phyloP scores from a whole-genome alignment of 345 rosid genomes.

The Hibiscus syriacus region DNA sequence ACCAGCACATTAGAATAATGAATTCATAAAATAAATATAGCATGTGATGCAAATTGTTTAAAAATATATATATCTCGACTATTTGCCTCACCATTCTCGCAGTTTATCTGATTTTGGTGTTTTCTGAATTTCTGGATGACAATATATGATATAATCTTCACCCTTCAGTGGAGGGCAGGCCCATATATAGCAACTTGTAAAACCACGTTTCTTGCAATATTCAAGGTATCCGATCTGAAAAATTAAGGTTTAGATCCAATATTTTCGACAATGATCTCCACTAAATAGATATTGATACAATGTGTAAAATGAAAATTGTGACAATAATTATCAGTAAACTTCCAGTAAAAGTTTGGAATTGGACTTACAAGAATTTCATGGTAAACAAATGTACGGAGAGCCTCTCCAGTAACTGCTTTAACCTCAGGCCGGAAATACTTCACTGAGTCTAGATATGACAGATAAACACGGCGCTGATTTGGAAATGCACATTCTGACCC shows the following conservation, averaged over 20 bases:
- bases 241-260: constrained; percentile 6
- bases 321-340: no score
- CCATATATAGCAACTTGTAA: constrained; percentile 99
- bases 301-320: not conserved
- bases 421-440: no score
- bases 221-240: constrained; percentile 97
- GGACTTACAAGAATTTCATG: no score
- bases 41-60: not conserved
- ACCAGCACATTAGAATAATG: constrained; percentile 5
- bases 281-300: not conserved
- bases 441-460: no score
- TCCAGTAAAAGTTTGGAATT: no score
- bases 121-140: constrained; percentile 99
- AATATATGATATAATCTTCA: constrained; percentile 94
- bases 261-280: constrained; percentile 2
- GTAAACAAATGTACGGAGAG: no score
- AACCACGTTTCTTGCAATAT: constrained; percentile 94
- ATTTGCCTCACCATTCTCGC: constrained; percentile 81
- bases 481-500: constrained; percentile 91
- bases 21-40: not conserved
- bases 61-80: not conserved
- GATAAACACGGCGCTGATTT: no score
- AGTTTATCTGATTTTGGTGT: constrained; percentile 99
- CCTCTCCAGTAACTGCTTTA: no score
- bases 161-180: constrained; percentile 99